Percentiles rank a stretch among this genome's conserved stretches.
Evolutionary conservation across 352 stramenopile genomes (phyloP).

Genomic region (Phytophthora aleatoria): DNA sequence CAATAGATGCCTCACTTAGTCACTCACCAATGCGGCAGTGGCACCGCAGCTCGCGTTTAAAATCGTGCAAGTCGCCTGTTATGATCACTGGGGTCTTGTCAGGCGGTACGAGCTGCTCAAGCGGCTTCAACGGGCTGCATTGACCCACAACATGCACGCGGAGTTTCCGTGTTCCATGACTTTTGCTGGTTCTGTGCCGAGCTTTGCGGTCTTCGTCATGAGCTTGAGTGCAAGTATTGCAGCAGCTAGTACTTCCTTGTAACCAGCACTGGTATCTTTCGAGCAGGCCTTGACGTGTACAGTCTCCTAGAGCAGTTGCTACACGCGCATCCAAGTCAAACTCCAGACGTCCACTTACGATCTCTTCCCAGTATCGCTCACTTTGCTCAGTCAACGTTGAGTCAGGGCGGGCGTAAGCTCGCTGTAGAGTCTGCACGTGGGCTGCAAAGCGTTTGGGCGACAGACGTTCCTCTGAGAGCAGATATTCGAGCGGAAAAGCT

Average conservation of each 20-base stretch:
- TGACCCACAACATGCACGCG: constrained; percentile 78
- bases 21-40: constrained; percentile 38
- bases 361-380: constrained; percentile 79
- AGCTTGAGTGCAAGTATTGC: constrained; percentile 8
- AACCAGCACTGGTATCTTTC: constrained; percentile 65
- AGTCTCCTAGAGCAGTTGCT: constrained; percentile 42
- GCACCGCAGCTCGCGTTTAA: constrained; percentile 62
- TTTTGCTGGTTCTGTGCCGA: constrained; percentile 10
- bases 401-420: constrained; percentile 53
- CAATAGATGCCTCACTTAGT: constrained; percentile 21
- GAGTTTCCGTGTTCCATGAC: constrained; percentile 48
- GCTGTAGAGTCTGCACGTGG: constrained; percentile 54
- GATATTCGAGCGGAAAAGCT: constrained; percentile 36
- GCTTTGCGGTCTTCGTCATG: not conserved
- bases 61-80: constrained; percentile 52
- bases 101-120: constrained; percentile 60
- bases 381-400: constrained; percentile 58
- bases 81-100: constrained; percentile 64
- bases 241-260: constrained; percentile 37
- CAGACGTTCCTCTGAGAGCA: constrained; percentile 31
- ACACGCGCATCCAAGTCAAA: constrained; percentile 67
- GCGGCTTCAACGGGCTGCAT: constrained; percentile 57
- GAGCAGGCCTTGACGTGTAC: constrained; percentile 46
- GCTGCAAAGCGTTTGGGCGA: constrained; percentile 45
- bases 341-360: constrained; percentile 58